Evolutionary conservation across 2,329 filamentous ascomycete genomes (phyloP), one percentile per base, ranked within the genome.

Genomic region (Ambrosiella cleistominuta): DNA sequence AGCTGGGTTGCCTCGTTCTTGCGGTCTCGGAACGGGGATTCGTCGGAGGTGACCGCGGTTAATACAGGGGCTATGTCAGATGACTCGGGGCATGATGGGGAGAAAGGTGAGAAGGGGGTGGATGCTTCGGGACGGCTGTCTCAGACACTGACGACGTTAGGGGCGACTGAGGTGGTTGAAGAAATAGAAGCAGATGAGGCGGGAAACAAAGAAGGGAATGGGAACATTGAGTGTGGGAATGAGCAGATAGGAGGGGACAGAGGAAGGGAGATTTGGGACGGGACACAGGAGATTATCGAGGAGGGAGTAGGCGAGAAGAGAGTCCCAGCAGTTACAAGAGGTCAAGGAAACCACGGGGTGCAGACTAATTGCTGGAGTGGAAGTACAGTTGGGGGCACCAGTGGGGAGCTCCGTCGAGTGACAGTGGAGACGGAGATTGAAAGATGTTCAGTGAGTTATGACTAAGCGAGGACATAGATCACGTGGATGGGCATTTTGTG

Each of bases 1-100:
- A 60, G 58, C 37, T 60, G 54, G 58, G 38, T 57, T 7, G 55
- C 15, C 8, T 60, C 58, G 17, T 40, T 60, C 1, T 53, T 57
- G 11, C n/a, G 42, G n/a, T 17, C 47, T 7, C 27, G 27, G 8
- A 35, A 51, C 35, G 47, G 47, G 47, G 12, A 51, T 35, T 36
- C 47, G 35, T 15, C 47, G 35, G 9, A 15, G 13, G 19, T 5
- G 4, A 27, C 27, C 27, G 27, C 27, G 3, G 27, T 27, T 27
- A 27, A 27, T 27, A 27, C 27, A 27, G 27, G 27, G 27, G 27
- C 4, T 27, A 27, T 27, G 27, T 27, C 27, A 27, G 27, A 27
- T 27, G 27, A 3, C 3, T 27, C 4, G 27, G 27, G 27, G 27
- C 2, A 27, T 27, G 27, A 27, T 27, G 27, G 4, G 27, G 27